Percentiles rank a stretch among this genome's conserved stretches.
Evolutionary conservation across 192 early-diverging fungal genomes (phyloP).

Genomic region (Radiomyces spectabilis): DNA sequence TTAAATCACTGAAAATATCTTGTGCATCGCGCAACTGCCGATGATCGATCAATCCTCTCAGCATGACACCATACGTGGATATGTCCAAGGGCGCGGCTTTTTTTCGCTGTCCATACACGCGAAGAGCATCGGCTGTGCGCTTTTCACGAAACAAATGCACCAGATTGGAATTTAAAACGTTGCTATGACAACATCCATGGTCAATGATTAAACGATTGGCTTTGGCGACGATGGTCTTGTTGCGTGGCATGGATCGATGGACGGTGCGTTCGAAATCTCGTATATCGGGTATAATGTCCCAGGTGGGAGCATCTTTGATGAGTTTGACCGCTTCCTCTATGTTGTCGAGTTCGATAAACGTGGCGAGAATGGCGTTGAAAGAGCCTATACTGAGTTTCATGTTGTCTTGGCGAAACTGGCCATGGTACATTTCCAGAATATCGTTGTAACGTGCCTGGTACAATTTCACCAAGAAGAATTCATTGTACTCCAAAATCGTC

Average conservation of each 20-base stretch:
- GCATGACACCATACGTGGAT: constrained; percentile 10
- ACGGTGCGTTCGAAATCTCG: constrained; percentile 13
- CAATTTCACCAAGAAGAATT: constrained; percentile 20
- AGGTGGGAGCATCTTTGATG: neutral
- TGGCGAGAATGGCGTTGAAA: constrained; percentile 21
- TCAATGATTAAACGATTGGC: neutral
- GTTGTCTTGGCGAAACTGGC: neutral
- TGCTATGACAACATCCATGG: neutral
- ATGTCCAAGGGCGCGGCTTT: constrained; percentile 2
- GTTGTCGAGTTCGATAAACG: constrained; percentile 9
- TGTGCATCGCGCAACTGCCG: neutral
- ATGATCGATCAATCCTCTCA: constrained; percentile 10
- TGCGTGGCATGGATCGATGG: constrained; percentile 13
- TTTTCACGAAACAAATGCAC: constrained; percentile 13
- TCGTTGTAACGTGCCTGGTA: constrained; percentile 19
- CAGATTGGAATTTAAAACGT: constrained; percentile 12
- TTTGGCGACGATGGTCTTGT: constrained; percentile 1
- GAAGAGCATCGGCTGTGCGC: neutral
- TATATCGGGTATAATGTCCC: constrained; percentile 10
- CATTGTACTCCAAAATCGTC: constrained; percentile 20
- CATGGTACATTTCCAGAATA: constrained; percentile 11
- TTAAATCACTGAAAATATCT: constrained; percentile 11
- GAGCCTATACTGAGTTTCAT: constrained; percentile 13
- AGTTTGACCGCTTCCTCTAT: constrained; percentile 7
- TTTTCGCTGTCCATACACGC: neutral